A percentile compares a stretch with the other conserved stretches of the same genome.
phyloP scores from a whole-genome alignment of 2,329 filamentous ascomycete genomes.

The Phialocephala subalpina region DNA sequence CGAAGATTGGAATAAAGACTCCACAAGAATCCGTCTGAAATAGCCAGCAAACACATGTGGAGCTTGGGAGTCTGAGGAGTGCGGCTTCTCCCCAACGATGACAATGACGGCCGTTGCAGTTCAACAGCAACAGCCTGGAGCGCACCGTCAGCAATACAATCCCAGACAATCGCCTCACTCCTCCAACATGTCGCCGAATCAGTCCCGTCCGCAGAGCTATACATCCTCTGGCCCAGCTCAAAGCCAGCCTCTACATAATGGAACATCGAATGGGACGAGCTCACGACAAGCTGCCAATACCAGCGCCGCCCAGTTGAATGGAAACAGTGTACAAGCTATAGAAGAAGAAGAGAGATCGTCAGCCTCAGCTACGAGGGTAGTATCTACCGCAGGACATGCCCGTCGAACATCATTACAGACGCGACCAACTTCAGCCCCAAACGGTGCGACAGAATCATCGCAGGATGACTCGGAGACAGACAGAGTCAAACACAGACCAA shows the following conservation, averaged over 20 bases:
- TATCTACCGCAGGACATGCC: conserved; percentile 2
- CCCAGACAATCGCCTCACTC: conserved; percentile 40
- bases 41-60: conserved; percentile 30
- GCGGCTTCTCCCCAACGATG: conserved; percentile 31
- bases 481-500: conserved; percentile 33
- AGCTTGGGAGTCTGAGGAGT: conserved; percentile 33
- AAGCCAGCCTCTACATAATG: conserved; percentile 36
- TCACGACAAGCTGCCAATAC: conserved; percentile 38
- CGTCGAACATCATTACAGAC: conserved; percentile 21
- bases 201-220: conserved; percentile 41
- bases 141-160: conserved; percentile 40
- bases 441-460: conserved; percentile 37
- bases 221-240: conserved; percentile 28
- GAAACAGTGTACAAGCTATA: conserved; percentile 18
- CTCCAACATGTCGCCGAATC: conserved; percentile 37
- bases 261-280: conserved; percentile 30
- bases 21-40: not conserved
- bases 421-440: conserved; percentile 34
- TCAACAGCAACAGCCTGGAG: conserved; percentile 40
- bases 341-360: conserved; percentile 22
- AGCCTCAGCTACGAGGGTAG: conserved; percentile 8
- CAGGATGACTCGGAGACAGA: conserved; percentile 42
- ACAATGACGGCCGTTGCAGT: conserved; percentile 46
- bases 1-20: not conserved
- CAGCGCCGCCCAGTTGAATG: conserved; percentile 36